Conservation (phyloP, 805 yeast species). For the Schwanniomyces yamadae region DNA sequence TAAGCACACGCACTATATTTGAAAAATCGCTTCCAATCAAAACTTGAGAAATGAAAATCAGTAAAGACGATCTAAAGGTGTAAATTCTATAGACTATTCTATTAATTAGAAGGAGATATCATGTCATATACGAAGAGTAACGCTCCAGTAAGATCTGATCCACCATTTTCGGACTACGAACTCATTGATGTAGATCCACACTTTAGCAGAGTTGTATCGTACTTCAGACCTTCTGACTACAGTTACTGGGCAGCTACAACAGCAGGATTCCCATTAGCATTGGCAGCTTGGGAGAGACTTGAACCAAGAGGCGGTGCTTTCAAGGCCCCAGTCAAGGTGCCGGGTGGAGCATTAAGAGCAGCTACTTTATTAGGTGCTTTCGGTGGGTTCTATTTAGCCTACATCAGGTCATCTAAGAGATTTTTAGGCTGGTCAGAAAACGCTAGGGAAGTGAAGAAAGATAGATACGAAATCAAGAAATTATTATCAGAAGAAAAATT, state of each 20-base stretch:
- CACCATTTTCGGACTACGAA: constrained; percentile 41
- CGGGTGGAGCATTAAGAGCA: constrained; percentile 56
- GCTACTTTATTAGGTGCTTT: constrained; percentile 60
- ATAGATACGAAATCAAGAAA: constrained; percentile 70
- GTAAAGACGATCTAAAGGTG: constrained; percentile 2
- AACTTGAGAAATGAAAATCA: constrained; percentile 25
- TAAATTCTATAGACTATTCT: constrained; percentile 1
- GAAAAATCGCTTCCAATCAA: constrained; percentile 32
- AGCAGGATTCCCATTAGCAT: constrained; percentile 42
- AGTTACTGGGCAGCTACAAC: constrained; percentile 44
- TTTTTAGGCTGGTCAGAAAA: constrained; percentile 81
- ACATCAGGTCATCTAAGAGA: constrained; percentile 63
- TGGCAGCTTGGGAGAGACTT: constrained; percentile 42
- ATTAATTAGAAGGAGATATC: constrained; percentile 5
- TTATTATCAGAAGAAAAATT: constrained; percentile 62
- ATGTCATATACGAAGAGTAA: constrained; percentile 42
- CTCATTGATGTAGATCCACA: constrained; percentile 78
- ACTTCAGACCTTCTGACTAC: constrained; percentile 68
- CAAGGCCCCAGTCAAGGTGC: constrained; percentile 49
- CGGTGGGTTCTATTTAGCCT: constrained; percentile 76
- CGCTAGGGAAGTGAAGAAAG: constrained; percentile 64
- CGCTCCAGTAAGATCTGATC: constrained; percentile 42
- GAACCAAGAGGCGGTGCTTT: constrained; percentile 43
- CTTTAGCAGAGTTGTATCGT: constrained; percentile 67
- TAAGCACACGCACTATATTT: not conserved